Evolutionary conservation across 2,329 filamentous ascomycete species (phyloP).

Genomic region (Cryphonectria radicalis): DNA sequence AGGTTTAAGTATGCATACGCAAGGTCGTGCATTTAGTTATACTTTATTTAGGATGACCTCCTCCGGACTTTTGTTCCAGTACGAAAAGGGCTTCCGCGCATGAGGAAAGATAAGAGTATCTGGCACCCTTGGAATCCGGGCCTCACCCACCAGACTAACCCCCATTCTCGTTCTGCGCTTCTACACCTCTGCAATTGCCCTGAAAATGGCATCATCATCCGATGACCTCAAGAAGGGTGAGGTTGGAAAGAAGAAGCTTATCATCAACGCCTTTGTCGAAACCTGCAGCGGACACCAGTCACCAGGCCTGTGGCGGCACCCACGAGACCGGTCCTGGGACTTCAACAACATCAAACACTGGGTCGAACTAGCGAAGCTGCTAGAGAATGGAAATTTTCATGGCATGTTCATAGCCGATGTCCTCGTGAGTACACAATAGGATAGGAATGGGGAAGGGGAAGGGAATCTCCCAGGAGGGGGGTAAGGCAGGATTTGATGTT

Average conservation of each 20-base stretch:
- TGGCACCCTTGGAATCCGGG: background rate
- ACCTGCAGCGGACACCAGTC: constrained; percentile 27
- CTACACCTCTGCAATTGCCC: background rate
- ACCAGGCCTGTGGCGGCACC: constrained; percentile 29
- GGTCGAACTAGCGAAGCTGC: constrained; percentile 42
- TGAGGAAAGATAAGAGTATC: background rate
- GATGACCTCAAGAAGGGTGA: background rate
- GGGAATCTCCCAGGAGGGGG: too few relatives aligned
- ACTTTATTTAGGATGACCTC: background rate
- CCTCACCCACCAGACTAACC: background rate
- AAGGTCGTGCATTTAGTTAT: background rate
- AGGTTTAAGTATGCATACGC: background rate
- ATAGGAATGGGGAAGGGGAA: too few relatives aligned
- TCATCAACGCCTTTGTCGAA: constrained; percentile 49
- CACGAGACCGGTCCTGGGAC: constrained; percentile 29
- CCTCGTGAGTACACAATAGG: constrained; percentile 17
- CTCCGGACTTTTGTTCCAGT: background rate
- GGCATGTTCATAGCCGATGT: constrained; percentile 47
- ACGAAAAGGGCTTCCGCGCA: background rate
- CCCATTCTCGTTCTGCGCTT: background rate
- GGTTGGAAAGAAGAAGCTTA: constrained; percentile 42
- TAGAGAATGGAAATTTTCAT: constrained; percentile 44
- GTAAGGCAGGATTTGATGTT: background rate
- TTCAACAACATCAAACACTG: constrained; percentile 37
- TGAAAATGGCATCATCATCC: constrained; percentile 25